phyloP scores from a whole-genome alignment of 805 yeast species.

The Ogataea pilisensis region DNA sequence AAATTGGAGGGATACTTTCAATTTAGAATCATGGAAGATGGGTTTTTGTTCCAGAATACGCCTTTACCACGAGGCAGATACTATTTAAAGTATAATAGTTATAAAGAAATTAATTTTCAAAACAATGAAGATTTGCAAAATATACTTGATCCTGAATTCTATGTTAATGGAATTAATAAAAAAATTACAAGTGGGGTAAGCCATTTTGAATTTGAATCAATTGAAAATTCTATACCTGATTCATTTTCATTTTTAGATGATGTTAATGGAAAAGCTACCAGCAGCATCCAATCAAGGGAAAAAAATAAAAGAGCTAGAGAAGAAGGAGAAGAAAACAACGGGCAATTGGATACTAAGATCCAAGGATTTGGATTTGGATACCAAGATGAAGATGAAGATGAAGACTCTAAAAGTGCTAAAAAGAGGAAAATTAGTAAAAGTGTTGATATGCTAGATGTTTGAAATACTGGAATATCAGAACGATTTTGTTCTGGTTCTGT shows the following conservation, averaged over 20 bases:
- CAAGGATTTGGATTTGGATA: neutral
- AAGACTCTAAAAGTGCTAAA: constrained; percentile 3
- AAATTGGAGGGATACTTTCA: constrained; percentile 8
- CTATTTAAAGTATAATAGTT: constrained; percentile 4
- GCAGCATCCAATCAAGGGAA: no score
- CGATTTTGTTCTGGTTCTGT: no score
- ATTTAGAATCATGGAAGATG: constrained; percentile 11
- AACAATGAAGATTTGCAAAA: constrained; percentile 3
- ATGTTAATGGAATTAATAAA: no score
- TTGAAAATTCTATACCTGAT: constrained; percentile 5
- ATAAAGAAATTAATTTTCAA: constrained; percentile 1
- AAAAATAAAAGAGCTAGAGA: neutral
- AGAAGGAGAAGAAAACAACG: neutral
- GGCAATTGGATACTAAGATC: neutral
- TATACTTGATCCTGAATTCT: constrained; percentile 5
- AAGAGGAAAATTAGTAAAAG: constrained; percentile 21
- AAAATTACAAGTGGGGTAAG: no score
- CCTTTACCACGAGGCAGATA: constrained; percentile 13
- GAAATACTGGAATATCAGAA: constrained; percentile 1
- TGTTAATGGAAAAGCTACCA: no score
- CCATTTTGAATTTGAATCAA: constrained; percentile 4
- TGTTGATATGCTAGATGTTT: constrained; percentile 15
- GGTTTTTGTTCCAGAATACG: constrained; percentile 11
- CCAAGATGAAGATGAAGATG: neutral
- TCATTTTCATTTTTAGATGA: neutral